Percentiles rank a stretch among this genome's conserved stretches.
These are phyloP conservation scores for Penicillium paneum DNA, from an alignment of 2,329 filamentous ascomycete genomes.

Conservation along the genomic window DNA sequence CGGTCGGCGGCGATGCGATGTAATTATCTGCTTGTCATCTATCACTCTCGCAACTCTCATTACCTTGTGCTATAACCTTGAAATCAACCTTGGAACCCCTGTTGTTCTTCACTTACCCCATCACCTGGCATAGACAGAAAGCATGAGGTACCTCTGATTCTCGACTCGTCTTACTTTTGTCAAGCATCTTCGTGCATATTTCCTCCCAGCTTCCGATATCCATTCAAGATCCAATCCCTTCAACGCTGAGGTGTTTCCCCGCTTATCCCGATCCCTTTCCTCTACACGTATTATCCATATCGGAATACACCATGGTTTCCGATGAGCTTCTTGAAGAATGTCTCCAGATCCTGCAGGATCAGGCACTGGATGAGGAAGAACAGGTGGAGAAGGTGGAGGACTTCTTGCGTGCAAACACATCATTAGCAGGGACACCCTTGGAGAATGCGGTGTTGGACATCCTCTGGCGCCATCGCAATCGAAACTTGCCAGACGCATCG, in stretches of 20 bases:
- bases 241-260: slow-evolving; percentile 8
- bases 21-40: slow-evolving; percentile 24
- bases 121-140: slow-evolving; percentile 7
- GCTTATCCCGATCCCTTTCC: slow-evolving; percentile 7
- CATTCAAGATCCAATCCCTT: not conserved
- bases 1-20: slow-evolving; percentile 31
- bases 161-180: not conserved
- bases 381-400: slow-evolving; percentile 90
- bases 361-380: slow-evolving; percentile 83
- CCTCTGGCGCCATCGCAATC: slow-evolving; percentile 63
- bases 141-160: slow-evolving; percentile 19
- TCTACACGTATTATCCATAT: slow-evolving; percentile 9
- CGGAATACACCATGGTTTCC: slow-evolving; percentile 68
- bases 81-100: not conserved
- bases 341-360: slow-evolving; percentile 80
- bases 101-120: not conserved
- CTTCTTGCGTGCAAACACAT: slow-evolving; percentile 74
- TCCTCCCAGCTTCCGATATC: not conserved
- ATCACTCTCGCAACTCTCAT: slow-evolving; percentile 12
- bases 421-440: slow-evolving; percentile 69
- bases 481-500: slow-evolving; percentile 58
- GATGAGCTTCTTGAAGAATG: slow-evolving; percentile 92
- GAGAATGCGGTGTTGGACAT: slow-evolving; percentile 90
- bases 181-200: not conserved
- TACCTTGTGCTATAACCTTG: not conserved